A percentile compares a stretch with the other conserved stretches of the same genome.
Conservation (phyloP, 1,284 basidiomycete genomes). For the Tylopilus orsonianus region DNA sequence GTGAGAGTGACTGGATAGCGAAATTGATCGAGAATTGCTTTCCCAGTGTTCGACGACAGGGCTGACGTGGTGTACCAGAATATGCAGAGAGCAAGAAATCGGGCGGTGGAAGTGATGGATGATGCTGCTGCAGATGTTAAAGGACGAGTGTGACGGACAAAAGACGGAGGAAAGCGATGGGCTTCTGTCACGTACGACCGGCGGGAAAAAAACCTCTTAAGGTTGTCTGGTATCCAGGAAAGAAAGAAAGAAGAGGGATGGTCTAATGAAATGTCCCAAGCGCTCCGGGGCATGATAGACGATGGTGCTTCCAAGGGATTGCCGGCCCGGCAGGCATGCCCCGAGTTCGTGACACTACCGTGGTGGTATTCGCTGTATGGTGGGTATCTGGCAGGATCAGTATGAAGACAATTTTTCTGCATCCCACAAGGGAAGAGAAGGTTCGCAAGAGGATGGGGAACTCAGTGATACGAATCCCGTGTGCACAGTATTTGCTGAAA, state of each 20-base stretch:
- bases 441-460: slow-evolving; percentile 1
- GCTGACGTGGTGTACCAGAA: slow-evolving; percentile 87
- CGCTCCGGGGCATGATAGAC: slow-evolving; percentile 10
- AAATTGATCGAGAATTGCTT: slow-evolving; percentile 85
- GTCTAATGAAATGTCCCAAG: slow-evolving; percentile 6
- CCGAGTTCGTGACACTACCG: slow-evolving; percentile 14
- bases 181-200: slow-evolving; percentile 11
- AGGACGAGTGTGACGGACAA: slow-evolving; percentile 26
- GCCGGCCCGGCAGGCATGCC: slow-evolving; percentile 29
- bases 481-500: slow-evolving; percentile 1
- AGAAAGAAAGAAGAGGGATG: slow-evolving; percentile 9
- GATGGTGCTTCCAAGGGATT: slow-evolving; percentile 14
- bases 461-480: slow-evolving; percentile 1
- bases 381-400: slow-evolving; percentile 17
- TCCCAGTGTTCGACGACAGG: slow-evolving; percentile 86
- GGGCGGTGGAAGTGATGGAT: slow-evolving; percentile 31
- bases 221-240: slow-evolving; percentile 12
- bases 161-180: slow-evolving; percentile 24
- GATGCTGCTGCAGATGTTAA: slow-evolving; percentile 15
- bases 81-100: slow-evolving; percentile 66
- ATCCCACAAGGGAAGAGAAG: slow-evolving; percentile 20
- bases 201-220: slow-evolving; percentile 24
- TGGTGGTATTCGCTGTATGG: slow-evolving; percentile 20
- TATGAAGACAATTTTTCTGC: slow-evolving; percentile 16
- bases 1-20: slow-evolving; percentile 90